Base-by-base conservation (phyloP, 2,329 filamentous ascomycete genomes). In the Phialophora tarda region DNA sequence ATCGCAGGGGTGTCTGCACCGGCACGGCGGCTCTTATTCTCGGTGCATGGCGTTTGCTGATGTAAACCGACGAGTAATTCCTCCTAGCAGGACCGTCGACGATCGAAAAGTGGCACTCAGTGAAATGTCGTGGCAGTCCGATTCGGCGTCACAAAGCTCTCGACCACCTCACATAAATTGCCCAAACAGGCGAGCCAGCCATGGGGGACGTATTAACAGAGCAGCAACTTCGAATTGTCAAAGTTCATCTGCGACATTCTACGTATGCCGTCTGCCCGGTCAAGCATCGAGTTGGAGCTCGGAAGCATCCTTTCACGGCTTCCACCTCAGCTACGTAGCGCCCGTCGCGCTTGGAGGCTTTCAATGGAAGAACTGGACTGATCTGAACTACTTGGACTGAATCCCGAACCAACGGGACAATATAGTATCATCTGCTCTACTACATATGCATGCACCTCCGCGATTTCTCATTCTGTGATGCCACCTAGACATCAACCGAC, bases 1-100 rank as follows among this genome's bases (percentile, higher is more conserved):
- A 62, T 69, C 62, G 60, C 66, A 86, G 84, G 83, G 86, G 86
- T 77, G 86, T 89, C 44, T 88, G 86, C 75, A 89, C 86, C 55
- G 86, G 86, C 79, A 88, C 86, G 34, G 86, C 86, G 56, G 86
- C 87, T 68, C 79, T 89, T 71, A 88, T 89, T 80, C 78, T 89
- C 66, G 86, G 86, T 87, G 86, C 87, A 72, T 89, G 86, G 86
- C 82, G 86, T 73, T 78, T 89, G 75, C 81, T 89, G 73, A 89
- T 89, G 86, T 89, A 75, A 41, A 38, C n/a, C 17, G 30, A 38
- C 28, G 14, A 38, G 34, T 24, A 23, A 11, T 44, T 3, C 48
- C 34, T 30, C 4, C 38, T 10, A 41, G 47, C 47, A 8, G 47
- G 24, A 34, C 12, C 6, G 2, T n/a, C 47, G 11, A 23, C 21